Evolutionary conservation across 2,329 filamentous ascomycete species (phyloP).

Genomic region (Acrodontium crateriforme): DNA sequence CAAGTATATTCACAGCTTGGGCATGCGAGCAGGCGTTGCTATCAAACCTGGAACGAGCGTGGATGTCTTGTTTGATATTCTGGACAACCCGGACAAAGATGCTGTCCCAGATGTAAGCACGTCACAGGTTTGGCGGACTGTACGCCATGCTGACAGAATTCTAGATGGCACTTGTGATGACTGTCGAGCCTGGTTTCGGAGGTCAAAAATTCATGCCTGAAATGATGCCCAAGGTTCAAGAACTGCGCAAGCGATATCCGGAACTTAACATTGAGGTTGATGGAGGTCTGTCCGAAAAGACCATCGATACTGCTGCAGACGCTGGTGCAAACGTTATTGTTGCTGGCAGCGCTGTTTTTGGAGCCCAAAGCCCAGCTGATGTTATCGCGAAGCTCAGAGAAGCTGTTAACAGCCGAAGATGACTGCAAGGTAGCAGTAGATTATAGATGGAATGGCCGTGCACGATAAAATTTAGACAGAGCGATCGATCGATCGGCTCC

Average conservation of each 20-base stretch:
- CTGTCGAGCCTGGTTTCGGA: slow-evolving; percentile 91
- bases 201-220: slow-evolving; percentile 98
- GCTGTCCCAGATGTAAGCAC: slow-evolving; percentile 80
- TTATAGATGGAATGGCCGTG: too few species aligned
- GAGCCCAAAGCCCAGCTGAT: slow-evolving; percentile 72
- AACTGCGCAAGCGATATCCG: slow-evolving; percentile 70
- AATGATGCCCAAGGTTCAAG: slow-evolving; percentile 84
- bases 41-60: slow-evolving; percentile 88
- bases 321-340: slow-evolving; percentile 97
- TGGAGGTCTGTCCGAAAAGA: slow-evolving; percentile 74
- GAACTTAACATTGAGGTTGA: slow-evolving; percentile 96
- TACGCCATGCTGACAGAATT: background rate
- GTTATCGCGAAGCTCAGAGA: slow-evolving; percentile 73
- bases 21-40: slow-evolving; percentile 83
- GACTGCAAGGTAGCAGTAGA: slow-evolving; percentile 13
- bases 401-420: slow-evolving; percentile 53
- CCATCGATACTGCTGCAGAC: slow-evolving; percentile 86
- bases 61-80: slow-evolving; percentile 80
- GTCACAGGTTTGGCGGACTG: background rate
- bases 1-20: slow-evolving; percentile 75
- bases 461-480: too few species aligned
- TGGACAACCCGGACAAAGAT: slow-evolving; percentile 56
- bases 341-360: slow-evolving; percentile 89
- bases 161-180: slow-evolving; percentile 98
- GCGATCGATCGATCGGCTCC: too few species aligned